Percentiles rank a stretch among this genome's conserved stretches.
phyloP scores from a whole-genome alignment of 2,329 filamentous ascomycete genomes.

The Phaeosphaeriaceae sp. region DNA sequence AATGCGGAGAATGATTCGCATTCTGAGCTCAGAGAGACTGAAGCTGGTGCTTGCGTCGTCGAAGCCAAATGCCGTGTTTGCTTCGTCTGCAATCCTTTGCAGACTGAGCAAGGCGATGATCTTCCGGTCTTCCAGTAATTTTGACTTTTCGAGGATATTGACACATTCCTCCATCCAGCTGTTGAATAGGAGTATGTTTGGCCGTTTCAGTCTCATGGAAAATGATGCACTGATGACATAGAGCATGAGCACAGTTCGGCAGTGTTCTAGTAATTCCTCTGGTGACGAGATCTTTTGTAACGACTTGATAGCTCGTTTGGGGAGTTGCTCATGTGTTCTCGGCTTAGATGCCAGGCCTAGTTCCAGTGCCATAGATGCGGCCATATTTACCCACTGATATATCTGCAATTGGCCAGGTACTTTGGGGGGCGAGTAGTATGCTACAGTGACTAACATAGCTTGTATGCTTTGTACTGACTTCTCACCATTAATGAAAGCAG shows the following conservation, averaged over 20 bases:
- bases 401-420: slow-evolving; percentile 41
- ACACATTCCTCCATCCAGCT: slow-evolving; percentile 47
- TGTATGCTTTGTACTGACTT: slow-evolving; percentile 46
- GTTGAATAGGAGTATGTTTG: slow-evolving; percentile 44
- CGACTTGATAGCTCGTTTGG: slow-evolving; percentile 39
- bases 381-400: slow-evolving; percentile 45
- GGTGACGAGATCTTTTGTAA: slow-evolving; percentile 44
- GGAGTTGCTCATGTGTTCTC: slow-evolving; percentile 46
- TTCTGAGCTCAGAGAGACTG: slow-evolving; percentile 41
- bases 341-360: slow-evolving; percentile 46
- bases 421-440: slow-evolving; percentile 44
- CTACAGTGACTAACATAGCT: slow-evolving; percentile 42
- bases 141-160: slow-evolving; percentile 39
- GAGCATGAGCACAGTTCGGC: slow-evolving; percentile 40
- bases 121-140: slow-evolving; percentile 36
- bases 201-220: slow-evolving; percentile 41
- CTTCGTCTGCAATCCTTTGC: slow-evolving; percentile 46
- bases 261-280: slow-evolving; percentile 44
- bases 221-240: slow-evolving; percentile 44
- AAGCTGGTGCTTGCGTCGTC: slow-evolving; percentile 48
- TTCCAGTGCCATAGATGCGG: slow-evolving; percentile 45
- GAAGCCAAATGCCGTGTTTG: slow-evolving; percentile 46
- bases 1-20: slow-evolving; percentile 44
- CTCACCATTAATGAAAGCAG: slow-evolving; percentile 45
- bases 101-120: slow-evolving; percentile 40